phyloP scores from a whole-genome alignment of 192 early-diverging fungal species.

The Backusella westeae region DNA sequence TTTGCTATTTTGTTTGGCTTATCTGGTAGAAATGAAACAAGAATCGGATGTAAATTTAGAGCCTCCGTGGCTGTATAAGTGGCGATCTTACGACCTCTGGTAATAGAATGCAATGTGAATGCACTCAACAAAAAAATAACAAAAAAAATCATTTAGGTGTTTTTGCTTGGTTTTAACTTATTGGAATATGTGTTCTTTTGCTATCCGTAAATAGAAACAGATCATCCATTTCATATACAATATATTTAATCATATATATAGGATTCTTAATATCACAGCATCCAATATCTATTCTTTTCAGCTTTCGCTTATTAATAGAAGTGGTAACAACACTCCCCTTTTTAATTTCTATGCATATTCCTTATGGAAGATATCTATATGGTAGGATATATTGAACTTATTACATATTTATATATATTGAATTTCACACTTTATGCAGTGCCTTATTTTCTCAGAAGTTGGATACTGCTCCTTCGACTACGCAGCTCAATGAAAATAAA shows the following conservation, averaged over 20 bases:
- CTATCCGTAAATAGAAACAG: conserved; percentile 18
- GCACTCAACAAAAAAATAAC: not conserved
- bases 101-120: conserved; percentile 2
- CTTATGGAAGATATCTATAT: conserved; percentile 43
- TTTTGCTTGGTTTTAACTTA: conserved; percentile 17
- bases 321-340: conserved; percentile 53
- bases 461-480: conserved; percentile 52
- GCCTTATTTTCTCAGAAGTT: conserved; percentile 59
- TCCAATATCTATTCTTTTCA: conserved; percentile 41
- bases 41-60: conserved; percentile 23
- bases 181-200: conserved; percentile 28
- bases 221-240: not conserved
- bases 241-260: not conserved
- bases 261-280: conserved; percentile 8
- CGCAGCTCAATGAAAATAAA: conserved; percentile 51
- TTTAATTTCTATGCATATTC: conserved; percentile 40
- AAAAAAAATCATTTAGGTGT: conserved; percentile 8
- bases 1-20: conserved; percentile 51
- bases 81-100: conserved; percentile 41
- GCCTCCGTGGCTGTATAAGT: conserved; percentile 49
- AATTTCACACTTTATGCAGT: conserved; percentile 15
- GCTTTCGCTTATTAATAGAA: conserved; percentile 41
- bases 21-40: conserved; percentile 54
- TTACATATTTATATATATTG: not conserved
- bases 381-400: conserved; percentile 5